Evolutionary conservation across 345 rosid species (phyloP).

Genomic region (Arabidopsis arenosa): DNA sequence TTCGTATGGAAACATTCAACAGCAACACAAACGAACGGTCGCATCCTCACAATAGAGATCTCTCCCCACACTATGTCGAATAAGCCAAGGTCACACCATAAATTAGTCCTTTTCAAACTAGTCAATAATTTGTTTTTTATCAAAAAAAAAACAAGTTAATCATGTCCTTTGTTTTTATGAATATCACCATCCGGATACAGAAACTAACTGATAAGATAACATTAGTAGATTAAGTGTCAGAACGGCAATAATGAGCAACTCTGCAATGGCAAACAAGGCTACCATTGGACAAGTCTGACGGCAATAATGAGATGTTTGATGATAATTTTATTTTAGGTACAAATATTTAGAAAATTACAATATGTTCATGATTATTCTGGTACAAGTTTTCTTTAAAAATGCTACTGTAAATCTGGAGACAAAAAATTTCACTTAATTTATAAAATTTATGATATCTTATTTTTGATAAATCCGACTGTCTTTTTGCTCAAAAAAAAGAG

Average conservation of each 20-base stretch:
- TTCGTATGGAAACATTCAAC: conserved; percentile 13
- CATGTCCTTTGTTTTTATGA: conserved; percentile 2
- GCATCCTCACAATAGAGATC: conserved; percentile 27
- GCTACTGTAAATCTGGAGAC: neutral
- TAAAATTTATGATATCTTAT: too few species aligned
- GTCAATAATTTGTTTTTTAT: neutral
- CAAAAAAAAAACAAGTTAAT: neutral
- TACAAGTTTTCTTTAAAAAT: neutral
- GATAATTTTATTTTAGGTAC: neutral
- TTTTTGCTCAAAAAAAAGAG: too few species aligned
- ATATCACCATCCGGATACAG: conserved; percentile 11
- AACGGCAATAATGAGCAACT: neutral
- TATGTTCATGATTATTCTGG: neutral
- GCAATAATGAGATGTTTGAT: neutral
- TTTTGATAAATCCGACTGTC: too few species aligned
- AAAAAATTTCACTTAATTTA: too few species aligned
- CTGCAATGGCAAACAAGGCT: neutral
- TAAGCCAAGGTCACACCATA: conserved; percentile 23
- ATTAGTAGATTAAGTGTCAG: neutral
- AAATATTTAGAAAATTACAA: neutral
- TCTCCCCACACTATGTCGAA: conserved; percentile 11
- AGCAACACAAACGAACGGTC: conserved; percentile 24
- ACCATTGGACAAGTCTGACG: neutral
- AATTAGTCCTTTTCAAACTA: conserved; percentile 24
- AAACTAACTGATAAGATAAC: neutral